A percentile compares a stretch with the other conserved stretches of the same genome.
phyloP scores from a whole-genome alignment of 1,284 basidiomycete genomes.

The Neonothopanus nambi region DNA sequence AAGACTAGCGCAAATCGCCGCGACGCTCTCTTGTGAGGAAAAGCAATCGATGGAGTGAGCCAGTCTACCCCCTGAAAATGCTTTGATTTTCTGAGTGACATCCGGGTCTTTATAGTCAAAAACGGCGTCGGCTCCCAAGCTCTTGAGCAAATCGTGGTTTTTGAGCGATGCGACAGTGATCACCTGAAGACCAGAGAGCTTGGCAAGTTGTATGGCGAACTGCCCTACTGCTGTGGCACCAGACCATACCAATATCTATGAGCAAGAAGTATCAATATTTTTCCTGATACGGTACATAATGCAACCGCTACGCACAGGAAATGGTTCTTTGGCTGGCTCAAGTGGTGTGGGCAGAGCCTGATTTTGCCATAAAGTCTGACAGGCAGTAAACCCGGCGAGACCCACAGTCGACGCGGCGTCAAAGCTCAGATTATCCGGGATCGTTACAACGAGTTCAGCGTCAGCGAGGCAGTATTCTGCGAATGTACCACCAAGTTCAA shows the following conservation, averaged over 20 bases:
- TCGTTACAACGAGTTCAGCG: conserved; percentile 25
- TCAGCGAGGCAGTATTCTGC: conserved; percentile 27
- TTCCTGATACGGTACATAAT: neutral
- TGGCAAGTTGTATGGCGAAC: conserved; percentile 42
- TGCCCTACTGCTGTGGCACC: conserved; percentile 44
- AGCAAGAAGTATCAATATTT: neutral
- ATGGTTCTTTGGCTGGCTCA: conserved; percentile 15
- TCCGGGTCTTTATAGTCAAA: conserved; percentile 34
- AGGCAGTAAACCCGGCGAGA: conserved; percentile 25
- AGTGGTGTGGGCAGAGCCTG: conserved; percentile 20
- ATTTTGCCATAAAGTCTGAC: conserved; percentile 23
- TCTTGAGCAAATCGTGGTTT: conserved; percentile 38
- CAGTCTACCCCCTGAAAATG: conserved; percentile 14
- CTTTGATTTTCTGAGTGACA: conserved; percentile 22
- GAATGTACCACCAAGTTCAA: conserved; percentile 17
- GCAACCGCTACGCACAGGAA: conserved; percentile 16
- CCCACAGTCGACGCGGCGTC: conserved; percentile 31
- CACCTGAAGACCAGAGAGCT: conserved; percentile 35
- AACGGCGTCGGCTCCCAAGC: conserved; percentile 38
- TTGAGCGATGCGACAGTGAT: conserved; percentile 39
- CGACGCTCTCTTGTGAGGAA: conserved; percentile 18
- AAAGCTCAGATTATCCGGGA: conserved; percentile 28
- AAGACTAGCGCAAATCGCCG: conserved; percentile 14
- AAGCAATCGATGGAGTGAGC: conserved; percentile 23
- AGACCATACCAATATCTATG: conserved; percentile 37